Evolutionary conservation across 1,284 basidiomycete species (phyloP).

Genomic region (Blastosporella zonata): DNA sequence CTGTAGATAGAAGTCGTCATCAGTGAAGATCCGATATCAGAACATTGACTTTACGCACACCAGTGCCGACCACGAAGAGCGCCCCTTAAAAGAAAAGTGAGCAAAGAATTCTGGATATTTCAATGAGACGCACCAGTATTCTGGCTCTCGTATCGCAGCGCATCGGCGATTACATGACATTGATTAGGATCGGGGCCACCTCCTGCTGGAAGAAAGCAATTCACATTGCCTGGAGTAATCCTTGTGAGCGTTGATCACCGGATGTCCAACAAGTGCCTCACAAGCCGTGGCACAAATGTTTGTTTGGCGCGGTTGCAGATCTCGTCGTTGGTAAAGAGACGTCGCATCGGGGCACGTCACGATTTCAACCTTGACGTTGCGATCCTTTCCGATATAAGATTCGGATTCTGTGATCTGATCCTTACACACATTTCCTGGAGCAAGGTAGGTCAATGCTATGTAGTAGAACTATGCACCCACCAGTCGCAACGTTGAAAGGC

Average conservation of each 20-base stretch:
- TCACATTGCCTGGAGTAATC: slow-evolving; percentile 10
- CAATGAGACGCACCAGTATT: slow-evolving; percentile 32
- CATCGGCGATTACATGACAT: slow-evolving; percentile 46
- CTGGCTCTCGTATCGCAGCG: slow-evolving; percentile 43
- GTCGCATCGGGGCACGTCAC: slow-evolving; percentile 13
- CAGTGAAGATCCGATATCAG: neutral
- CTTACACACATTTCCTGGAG: slow-evolving; percentile 14
- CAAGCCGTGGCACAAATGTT: slow-evolving; percentile 14
- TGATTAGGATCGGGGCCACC: slow-evolving; percentile 46
- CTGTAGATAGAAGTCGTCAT: slow-evolving; percentile 13
- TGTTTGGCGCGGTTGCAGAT: slow-evolving; percentile 15
- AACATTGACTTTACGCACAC: slow-evolving; percentile 19
- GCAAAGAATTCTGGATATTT: neutral
- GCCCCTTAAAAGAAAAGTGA: slow-evolving; percentile 23
- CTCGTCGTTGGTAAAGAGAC: neutral
- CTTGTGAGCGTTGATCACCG: neutral
- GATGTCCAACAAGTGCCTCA: neutral
- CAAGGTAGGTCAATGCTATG: neutral
- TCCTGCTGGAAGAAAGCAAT: slow-evolving; percentile 30
- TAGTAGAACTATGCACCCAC: neutral
- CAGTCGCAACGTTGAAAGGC: slow-evolving; percentile 4
- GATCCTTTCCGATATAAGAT: slow-evolving; percentile 18
- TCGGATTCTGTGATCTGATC: slow-evolving; percentile 13
- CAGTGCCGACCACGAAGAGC: slow-evolving; percentile 30
- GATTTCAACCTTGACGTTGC: slow-evolving; percentile 19